These are phyloP conservation scores for Periglandula ipomoeae DNA, from an alignment of 2,329 filamentous ascomycete genomes.

Conservation along the genomic window DNA sequence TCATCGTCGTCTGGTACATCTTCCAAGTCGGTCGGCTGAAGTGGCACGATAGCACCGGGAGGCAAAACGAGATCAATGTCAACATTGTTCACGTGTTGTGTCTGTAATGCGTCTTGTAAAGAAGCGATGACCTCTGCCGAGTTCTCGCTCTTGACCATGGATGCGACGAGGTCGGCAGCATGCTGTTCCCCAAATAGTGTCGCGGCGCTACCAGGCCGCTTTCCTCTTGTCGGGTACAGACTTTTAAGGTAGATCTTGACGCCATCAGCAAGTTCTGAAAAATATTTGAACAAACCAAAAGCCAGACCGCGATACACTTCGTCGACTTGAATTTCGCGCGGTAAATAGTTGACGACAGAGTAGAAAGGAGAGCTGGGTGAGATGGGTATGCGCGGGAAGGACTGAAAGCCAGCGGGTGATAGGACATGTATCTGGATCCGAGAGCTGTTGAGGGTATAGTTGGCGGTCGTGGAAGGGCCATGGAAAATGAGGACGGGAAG, in stretches of 20 bases:
- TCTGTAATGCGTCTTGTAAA: constrained; percentile 66
- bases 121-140: constrained; percentile 62
- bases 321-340: constrained; percentile 90
- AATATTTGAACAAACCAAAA: constrained; percentile 91
- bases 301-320: constrained; percentile 86
- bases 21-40: constrained; percentile 50
- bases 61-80: constrained; percentile 85
- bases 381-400: constrained; percentile 83
- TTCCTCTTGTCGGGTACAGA: constrained; percentile 43
- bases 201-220: constrained; percentile 54
- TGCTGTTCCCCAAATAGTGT: constrained; percentile 83
- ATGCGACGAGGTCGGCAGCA: constrained; percentile 79
- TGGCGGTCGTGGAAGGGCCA: constrained; percentile 80
- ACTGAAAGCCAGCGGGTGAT: constrained; percentile 78
- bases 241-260: constrained; percentile 64
- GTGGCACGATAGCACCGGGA: constrained; percentile 61
- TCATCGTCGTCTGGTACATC: constrained; percentile 54
- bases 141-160: constrained; percentile 76
- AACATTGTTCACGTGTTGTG: constrained; percentile 74
- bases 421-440: constrained; percentile 93
- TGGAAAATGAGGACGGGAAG: constrained; percentile 84
- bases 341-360: constrained; percentile 78
- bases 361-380: constrained; percentile 90
- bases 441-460: constrained; percentile 79
- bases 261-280: constrained; percentile 69